Evolutionary conservation across 345 rosid genomes (phyloP).

Genomic region (Aquilaria malaccensis): DNA sequence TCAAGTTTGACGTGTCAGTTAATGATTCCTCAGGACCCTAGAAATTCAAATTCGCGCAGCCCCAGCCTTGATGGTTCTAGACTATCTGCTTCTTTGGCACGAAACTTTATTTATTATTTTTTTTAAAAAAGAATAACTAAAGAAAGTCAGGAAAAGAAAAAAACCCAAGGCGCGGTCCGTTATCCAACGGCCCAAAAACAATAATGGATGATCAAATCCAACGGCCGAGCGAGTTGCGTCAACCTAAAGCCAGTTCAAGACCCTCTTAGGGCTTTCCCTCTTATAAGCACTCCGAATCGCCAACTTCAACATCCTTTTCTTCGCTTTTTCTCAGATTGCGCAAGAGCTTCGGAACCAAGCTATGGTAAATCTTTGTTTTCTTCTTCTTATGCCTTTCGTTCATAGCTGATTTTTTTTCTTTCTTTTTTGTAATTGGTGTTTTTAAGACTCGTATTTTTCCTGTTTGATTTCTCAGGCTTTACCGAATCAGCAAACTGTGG

Average conservation of each 20-base stretch:
- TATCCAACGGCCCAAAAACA: too few species aligned
- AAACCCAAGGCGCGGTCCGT: too few species aligned
- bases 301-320: not conserved
- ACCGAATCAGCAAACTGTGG: slow-evolving; percentile 60
- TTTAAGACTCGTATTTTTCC: not conserved
- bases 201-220: slow-evolving; percentile 18
- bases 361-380: slow-evolving; percentile 12
- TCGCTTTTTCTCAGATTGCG: slow-evolving; percentile 5
- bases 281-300: slow-evolving; percentile 2
- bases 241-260: slow-evolving; percentile 25
- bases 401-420: not conserved
- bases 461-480: slow-evolving; percentile 39
- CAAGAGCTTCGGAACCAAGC: not conserved
- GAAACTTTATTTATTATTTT: too few species aligned
- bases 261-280: slow-evolving; percentile 14
- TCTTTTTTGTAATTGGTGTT: not conserved
- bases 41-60: too few species aligned
- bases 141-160: too few species aligned
- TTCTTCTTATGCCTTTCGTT: not conserved
- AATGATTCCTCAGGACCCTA: too few species aligned
- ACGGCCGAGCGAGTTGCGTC: slow-evolving; percentile 41
- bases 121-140: too few species aligned
- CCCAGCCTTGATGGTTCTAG: too few species aligned
- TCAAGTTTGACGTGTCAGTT: too few species aligned
- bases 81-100: too few species aligned